Percentiles rank a stretch among this genome's conserved stretches.
These are phyloP conservation scores for Russula sp. DNA, from an alignment of 768 basidiomycete genomes.

Conservation along the genomic window DNA sequence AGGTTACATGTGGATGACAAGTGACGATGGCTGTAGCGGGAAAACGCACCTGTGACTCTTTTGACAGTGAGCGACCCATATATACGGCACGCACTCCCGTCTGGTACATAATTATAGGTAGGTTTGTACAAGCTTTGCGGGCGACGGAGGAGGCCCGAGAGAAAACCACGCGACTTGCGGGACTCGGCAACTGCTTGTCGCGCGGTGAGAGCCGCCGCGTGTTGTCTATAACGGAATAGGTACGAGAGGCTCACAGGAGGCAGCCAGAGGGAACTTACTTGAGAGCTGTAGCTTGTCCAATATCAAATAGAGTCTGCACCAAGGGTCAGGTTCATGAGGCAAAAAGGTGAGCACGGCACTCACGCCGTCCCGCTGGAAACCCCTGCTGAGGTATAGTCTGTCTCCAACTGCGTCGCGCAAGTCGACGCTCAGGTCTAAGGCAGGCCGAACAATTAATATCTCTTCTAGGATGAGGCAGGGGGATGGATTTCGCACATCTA, in stretches of 20 bases:
- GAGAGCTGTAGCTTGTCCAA: conserved; percentile 70
- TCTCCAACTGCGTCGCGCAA: conserved; percentile 92
- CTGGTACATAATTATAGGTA: conserved; percentile 59
- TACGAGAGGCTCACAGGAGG: conserved; percentile 20
- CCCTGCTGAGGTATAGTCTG: conserved; percentile 71
- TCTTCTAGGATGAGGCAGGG: not conserved
- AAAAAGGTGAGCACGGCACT: conserved; percentile 23
- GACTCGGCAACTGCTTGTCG: conserved; percentile 66
- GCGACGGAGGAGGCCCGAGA: conserved; percentile 47
- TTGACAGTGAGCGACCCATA: conserved; percentile 79
- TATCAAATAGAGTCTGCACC: conserved; percentile 64
- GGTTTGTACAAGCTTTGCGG: conserved; percentile 49
- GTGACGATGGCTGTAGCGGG: not conserved
- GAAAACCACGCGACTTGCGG: conserved; percentile 64
- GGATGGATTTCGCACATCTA: conserved; percentile 52
- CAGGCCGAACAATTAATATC: not conserved
- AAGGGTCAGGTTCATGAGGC: not conserved
- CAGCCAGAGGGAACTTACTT: conserved; percentile 30
- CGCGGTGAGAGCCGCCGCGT: conserved; percentile 59
- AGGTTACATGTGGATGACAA: not conserved
- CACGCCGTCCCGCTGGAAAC: conserved; percentile 81
- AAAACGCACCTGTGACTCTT: conserved; percentile 69
- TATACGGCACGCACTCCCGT: conserved; percentile 77
- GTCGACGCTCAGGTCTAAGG: conserved; percentile 75
- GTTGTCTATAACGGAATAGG: conserved; percentile 37